phyloP scores from a whole-genome alignment of 768 basidiomycete species.

The Candolleomyces aberdarensis region DNA sequence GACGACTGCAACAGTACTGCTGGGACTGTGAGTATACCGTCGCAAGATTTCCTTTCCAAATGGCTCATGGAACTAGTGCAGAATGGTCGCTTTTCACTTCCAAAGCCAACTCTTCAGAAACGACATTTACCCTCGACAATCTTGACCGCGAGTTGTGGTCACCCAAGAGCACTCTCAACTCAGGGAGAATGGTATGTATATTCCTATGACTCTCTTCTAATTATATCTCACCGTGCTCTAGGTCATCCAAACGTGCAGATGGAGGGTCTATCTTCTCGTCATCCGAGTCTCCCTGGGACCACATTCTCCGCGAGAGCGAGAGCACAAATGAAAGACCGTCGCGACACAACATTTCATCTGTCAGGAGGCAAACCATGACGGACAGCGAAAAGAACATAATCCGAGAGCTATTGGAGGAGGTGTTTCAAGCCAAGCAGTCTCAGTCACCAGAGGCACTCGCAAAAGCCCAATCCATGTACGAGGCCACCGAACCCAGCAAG shows the following conservation, averaged over 20 bases:
- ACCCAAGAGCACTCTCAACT: not conserved
- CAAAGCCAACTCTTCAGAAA: not conserved
- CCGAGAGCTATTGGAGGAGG: conserved; percentile 70
- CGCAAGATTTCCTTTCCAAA: not conserved
- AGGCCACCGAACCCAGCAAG: not conserved
- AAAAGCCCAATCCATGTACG: not conserved
- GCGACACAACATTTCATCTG: too few relatives aligned
- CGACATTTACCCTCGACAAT: not conserved
- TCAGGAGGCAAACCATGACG: conserved; percentile 54
- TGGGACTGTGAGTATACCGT: not conserved
- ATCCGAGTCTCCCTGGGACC: conserved; percentile 11
- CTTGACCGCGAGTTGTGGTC: not conserved
- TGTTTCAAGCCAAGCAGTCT: conserved; percentile 37
- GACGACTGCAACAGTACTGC: conserved; percentile 6
- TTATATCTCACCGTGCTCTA: not conserved
- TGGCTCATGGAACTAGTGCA: not conserved
- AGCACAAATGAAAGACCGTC: too few relatives aligned
- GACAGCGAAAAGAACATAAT: conserved; percentile 64
- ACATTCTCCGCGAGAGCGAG: conserved; percentile 6
- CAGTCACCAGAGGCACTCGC: not conserved
- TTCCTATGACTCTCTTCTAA: not conserved
- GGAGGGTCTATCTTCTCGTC: conserved; percentile 4
- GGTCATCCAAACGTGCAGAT: not conserved
- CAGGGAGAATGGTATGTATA: not conserved
- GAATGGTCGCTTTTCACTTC: not conserved